Evolutionary conservation across 2,329 filamentous ascomycete genomes (phyloP), one percentile per base, ranked within the genome.

Genomic region (Aspergillus ochraceoroseus): DNA sequence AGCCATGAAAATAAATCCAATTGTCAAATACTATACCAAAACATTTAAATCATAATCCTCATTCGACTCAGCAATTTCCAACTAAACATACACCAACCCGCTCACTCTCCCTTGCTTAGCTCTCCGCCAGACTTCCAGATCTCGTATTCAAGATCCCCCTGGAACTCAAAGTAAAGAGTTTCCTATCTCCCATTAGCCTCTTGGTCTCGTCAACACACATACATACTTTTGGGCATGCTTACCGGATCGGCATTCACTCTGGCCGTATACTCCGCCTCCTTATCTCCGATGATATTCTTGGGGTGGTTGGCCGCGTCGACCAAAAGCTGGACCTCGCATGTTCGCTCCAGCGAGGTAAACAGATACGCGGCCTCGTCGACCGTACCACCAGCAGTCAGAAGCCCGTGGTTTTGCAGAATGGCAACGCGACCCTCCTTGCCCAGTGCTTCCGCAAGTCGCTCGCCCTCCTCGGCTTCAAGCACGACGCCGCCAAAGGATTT

Each of bases 301-400:
- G 23, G 23, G n/a, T n/a, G n/a, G n/a, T n/a, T n/a, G n/a, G 73
- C 73, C 0, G 74, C 74, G 51, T 76, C 73, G 2, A 72, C 74
- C 44, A 75, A 47, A 30, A 77, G 54, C 55, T 77, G 74, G 23
- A 69, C 66, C 43, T 75, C 66, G 52, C 73, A 76, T 54, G 70
- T 75, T 44, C 73, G 75, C 22, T 77, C 74, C 44, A 77, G 44
- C 34, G 65, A 67, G 1, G 74, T 62, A 36, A 76, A 77, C 73
- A 72, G 76, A 47, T 73, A 75, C 0, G 75, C 65, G 0, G 71
- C 60, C 40, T 73, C 74, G 43, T 76, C 73, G 26, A 76, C 65
- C 1, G 66, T 67, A 32, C 60, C 52, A 1, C 73, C 74, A 1
- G 72, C 70, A 0, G 74, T 76, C 20, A 76, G 47, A 0, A 75